Conservation (phyloP, 805 yeast species). For the Nakazawaea ernobii region DNA sequence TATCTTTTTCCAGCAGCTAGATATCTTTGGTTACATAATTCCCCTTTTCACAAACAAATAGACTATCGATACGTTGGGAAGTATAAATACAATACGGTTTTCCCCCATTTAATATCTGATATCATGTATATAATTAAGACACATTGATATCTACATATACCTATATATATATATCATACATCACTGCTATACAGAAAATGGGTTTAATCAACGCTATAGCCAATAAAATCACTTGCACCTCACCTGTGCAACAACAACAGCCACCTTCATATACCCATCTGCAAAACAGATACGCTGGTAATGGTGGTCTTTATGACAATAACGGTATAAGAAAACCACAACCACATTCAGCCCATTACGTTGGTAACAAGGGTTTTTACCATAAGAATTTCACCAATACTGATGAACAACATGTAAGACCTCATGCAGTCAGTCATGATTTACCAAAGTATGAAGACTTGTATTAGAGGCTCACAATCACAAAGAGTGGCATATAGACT, state of each 20-base stretch:
- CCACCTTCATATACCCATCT: not conserved
- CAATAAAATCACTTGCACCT: not conserved
- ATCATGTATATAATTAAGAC: no score
- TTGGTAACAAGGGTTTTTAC: constrained; percentile 5
- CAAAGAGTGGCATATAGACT: no score
- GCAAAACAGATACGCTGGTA: constrained; percentile 1
- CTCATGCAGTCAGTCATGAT: not conserved
- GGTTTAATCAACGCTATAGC: constrained; percentile 1
- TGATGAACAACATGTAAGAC: not conserved
- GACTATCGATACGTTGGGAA: no score
- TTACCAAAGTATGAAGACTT: constrained; percentile 2
- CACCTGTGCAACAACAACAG: not conserved
- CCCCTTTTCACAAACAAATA: no score
- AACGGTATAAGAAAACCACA: constrained; percentile 4
- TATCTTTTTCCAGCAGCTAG: no score
- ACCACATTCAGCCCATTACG: constrained; percentile 1
- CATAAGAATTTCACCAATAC: not conserved
- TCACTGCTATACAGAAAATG: not conserved
- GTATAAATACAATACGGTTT: no score
- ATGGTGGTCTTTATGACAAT: constrained; percentile 5
- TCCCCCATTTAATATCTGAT: no score
- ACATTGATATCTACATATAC: no score
- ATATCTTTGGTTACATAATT: no score
- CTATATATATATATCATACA: not conserved
- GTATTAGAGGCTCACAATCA: not conserved